These are phyloP conservation scores for Ramaria sp. DNA, from an alignment of 768 basidiomycete species.

Conservation along the genomic window DNA sequence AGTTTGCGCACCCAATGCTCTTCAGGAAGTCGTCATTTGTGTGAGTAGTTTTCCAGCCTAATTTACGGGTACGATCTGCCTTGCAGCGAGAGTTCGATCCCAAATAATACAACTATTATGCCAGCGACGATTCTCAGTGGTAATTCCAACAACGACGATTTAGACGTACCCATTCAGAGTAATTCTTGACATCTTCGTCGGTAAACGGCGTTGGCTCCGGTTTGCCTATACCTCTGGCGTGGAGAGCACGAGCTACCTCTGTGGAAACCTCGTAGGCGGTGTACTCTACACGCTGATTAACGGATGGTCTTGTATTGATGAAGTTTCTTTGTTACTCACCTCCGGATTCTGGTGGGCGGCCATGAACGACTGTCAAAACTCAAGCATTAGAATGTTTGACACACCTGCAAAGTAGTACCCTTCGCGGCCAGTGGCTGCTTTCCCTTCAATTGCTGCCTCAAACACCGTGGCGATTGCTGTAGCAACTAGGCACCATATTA, in stretches of 20 bases:
- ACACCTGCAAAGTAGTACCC: constrained; percentile 42
- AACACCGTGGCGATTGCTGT: constrained; percentile 34
- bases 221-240: constrained; percentile 26
- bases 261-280: constrained; percentile 31
- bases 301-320: not conserved
- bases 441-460: constrained; percentile 22
- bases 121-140: too few species aligned
- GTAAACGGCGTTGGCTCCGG: constrained; percentile 36
- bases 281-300: constrained; percentile 31
- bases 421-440: constrained; percentile 28
- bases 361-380: not conserved
- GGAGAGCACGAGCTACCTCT: constrained; percentile 28
- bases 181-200: constrained; percentile 33
- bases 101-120: not conserved
- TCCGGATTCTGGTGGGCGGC: not conserved
- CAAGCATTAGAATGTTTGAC: not conserved
- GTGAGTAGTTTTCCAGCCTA: constrained; percentile 45
- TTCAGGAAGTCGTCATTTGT: constrained; percentile 31
- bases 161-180: constrained; percentile 23
- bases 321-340: not conserved
- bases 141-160: too few species aligned
- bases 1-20: constrained; percentile 19
- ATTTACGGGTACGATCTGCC: constrained; percentile 28
- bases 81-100: constrained; percentile 35
- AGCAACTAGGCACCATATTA: not conserved